Evolutionary conservation across 1,284 basidiomycete genomes (phyloP).

Genomic region (Puccinia triticina): DNA sequence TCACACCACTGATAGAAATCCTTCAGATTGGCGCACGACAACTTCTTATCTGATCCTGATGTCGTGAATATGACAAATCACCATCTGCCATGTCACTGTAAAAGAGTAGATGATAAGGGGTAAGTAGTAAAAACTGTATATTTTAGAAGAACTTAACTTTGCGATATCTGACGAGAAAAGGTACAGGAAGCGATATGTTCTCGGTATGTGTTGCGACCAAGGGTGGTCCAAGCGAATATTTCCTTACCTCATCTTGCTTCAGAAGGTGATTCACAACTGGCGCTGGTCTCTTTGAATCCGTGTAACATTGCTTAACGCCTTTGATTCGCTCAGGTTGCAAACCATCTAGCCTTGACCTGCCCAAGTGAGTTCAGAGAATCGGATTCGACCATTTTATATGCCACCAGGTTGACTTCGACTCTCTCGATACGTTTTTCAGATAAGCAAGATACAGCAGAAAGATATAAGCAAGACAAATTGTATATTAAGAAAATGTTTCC

Average conservation of each 20-base stretch:
- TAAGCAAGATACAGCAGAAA: slow-evolving; percentile 40
- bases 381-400: background rate
- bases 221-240: slow-evolving; percentile 40
- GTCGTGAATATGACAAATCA: slow-evolving; percentile 48
- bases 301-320: background rate
- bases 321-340: slow-evolving; percentile 27
- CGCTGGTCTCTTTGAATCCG: background rate
- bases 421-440: slow-evolving; percentile 14
- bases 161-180: background rate
- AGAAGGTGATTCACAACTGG: slow-evolving; percentile 7
- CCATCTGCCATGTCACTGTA: slow-evolving; percentile 29
- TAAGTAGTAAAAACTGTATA: background rate
- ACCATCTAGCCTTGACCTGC: slow-evolving; percentile 40
- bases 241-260: slow-evolving; percentile 35
- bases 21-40: slow-evolving; percentile 36
- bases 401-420: background rate
- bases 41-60: slow-evolving; percentile 33
- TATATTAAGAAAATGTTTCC: slow-evolving; percentile 50
- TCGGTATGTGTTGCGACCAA: slow-evolving; percentile 44
- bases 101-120: slow-evolving; percentile 12
- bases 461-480: slow-evolving; percentile 36
- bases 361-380: slow-evolving; percentile 29
- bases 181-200: slow-evolving; percentile 1
- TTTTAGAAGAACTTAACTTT: background rate
- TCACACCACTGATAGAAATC: background rate